Conservation (phyloP, 2,329 filamentous ascomycete species). For the Cercospora sp. region DNA sequence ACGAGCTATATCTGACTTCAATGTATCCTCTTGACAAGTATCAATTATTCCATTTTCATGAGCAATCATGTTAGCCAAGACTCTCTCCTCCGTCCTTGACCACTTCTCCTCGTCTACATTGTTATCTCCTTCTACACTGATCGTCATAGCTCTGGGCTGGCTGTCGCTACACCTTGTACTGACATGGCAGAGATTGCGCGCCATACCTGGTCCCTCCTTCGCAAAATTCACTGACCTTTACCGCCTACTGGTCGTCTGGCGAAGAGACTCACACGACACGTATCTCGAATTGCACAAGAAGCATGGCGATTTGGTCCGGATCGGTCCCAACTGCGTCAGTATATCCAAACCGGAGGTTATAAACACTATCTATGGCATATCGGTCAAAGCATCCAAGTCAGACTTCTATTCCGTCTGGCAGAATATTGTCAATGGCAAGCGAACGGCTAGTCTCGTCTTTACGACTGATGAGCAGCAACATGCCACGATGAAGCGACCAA, state of each 20-base stretch:
- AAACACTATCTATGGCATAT: constrained; percentile 53
- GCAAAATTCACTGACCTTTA: constrained; percentile 55
- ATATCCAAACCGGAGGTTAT: constrained; percentile 71
- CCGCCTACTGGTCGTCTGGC: constrained; percentile 58
- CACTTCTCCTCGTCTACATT: constrained; percentile 2
- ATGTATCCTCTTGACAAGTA: not conserved
- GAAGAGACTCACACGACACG: constrained; percentile 57
- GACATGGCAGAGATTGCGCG: constrained; percentile 29
- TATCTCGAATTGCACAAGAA: constrained; percentile 60
- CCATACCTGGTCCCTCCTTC: constrained; percentile 53
- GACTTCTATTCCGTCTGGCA: constrained; percentile 25
- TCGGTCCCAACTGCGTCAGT: constrained; percentile 73
- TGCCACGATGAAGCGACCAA: constrained; percentile 32
- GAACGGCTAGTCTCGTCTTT: constrained; percentile 31
- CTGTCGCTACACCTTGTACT: constrained; percentile 1
- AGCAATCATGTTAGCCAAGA: constrained; percentile 10
- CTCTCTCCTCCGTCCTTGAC: constrained; percentile 12
- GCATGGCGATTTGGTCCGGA: constrained; percentile 68
- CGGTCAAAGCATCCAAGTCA: constrained; percentile 25
- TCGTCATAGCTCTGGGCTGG: not conserved
- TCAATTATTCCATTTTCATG: not conserved
- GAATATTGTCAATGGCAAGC: constrained; percentile 32
- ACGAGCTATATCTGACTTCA: not conserved
- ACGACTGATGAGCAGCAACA: constrained; percentile 33
- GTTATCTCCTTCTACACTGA: constrained; percentile 10